Evolutionary conservation across 768 basidiomycete genomes (phyloP).

Genomic region (Suillus variegatus): DNA sequence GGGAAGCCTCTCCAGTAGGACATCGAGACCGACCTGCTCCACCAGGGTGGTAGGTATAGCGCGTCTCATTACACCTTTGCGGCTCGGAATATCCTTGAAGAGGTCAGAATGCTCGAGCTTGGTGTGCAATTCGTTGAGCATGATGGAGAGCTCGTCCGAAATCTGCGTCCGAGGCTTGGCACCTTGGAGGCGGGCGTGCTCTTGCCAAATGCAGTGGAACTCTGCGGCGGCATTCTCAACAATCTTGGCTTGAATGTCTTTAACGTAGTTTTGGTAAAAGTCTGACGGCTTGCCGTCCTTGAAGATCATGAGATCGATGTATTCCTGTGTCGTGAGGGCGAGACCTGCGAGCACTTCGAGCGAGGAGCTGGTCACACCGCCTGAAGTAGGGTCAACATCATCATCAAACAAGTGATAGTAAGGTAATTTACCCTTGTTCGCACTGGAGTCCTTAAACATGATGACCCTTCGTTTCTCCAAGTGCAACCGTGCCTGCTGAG

Average conservation of each 20-base stretch:
- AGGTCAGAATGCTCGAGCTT: slow-evolving; percentile 90
- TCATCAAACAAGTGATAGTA: background rate
- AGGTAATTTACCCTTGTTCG: slow-evolving; percentile 78
- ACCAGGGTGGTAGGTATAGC: slow-evolving; percentile 92
- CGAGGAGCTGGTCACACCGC: slow-evolving; percentile 95
- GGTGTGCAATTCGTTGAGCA: slow-evolving; percentile 87
- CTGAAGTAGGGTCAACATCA: slow-evolving; percentile 34
- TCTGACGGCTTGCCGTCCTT: slow-evolving; percentile 82
- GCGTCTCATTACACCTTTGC: slow-evolving; percentile 71
- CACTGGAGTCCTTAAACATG: slow-evolving; percentile 92
- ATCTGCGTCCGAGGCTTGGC: slow-evolving; percentile 85
- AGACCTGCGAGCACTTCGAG: slow-evolving; percentile 98
- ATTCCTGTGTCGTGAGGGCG: slow-evolving; percentile 87
- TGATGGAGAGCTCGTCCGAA: slow-evolving; percentile 92
- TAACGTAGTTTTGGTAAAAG: slow-evolving; percentile 92
- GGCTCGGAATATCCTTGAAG: slow-evolving; percentile 78
- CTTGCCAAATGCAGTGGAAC: slow-evolving; percentile 91
- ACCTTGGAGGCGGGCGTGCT: slow-evolving; percentile 80
- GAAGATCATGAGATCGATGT: slow-evolving; percentile 90
- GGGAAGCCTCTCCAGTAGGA: slow-evolving; percentile 75
- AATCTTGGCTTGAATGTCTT: slow-evolving; percentile 90
- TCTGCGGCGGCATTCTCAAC: slow-evolving; percentile 88
- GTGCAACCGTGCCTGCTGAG: slow-evolving; percentile 90
- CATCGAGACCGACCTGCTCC: slow-evolving; percentile 80
- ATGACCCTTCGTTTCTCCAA: slow-evolving; percentile 94